phyloP scores from a whole-genome alignment of 2,329 filamentous ascomycete genomes.

The Aspergillus arachidicola region DNA sequence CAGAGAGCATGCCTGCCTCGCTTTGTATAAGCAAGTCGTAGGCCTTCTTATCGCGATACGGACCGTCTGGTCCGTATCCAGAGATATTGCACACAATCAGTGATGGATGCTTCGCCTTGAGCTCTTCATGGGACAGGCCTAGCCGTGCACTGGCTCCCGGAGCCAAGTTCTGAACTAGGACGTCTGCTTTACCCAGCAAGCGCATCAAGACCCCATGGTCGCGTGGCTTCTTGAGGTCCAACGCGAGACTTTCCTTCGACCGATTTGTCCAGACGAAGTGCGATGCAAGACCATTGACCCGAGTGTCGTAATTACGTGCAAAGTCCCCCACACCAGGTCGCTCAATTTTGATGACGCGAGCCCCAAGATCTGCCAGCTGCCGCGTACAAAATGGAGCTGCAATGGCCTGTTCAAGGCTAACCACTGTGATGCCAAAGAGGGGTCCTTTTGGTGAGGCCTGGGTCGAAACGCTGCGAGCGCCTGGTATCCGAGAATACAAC shows the following conservation, averaged over 20 bases:
- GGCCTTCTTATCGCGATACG: conserved; percentile 58
- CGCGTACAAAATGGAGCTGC: conserved; percentile 59
- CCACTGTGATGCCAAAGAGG: conserved; percentile 52
- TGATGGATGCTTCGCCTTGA: conserved; percentile 46
- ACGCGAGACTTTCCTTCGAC: conserved; percentile 56
- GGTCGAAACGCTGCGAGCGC: conserved; percentile 10
- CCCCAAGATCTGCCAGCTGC: conserved; percentile 57
- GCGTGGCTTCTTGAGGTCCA: conserved; percentile 51
- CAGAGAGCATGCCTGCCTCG: conserved; percentile 55
- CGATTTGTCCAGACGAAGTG: conserved; percentile 61
- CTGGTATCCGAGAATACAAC: not conserved
- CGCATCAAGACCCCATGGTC: conserved; percentile 50
- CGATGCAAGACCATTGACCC: conserved; percentile 54
- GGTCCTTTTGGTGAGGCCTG: conserved; percentile 22
- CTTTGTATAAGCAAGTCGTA: conserved; percentile 60
- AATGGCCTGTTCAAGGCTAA: conserved; percentile 59
- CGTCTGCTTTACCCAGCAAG: conserved; percentile 51
- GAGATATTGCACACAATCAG: conserved; percentile 60
- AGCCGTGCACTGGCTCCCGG: conserved; percentile 53
- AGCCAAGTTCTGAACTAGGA: conserved; percentile 58
- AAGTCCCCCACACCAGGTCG: conserved; percentile 57
- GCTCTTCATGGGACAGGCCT: conserved; percentile 50
- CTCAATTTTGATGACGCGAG: conserved; percentile 59
- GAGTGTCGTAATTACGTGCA: conserved; percentile 54
- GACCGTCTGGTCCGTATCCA: conserved; percentile 55